Conservation (phyloP, 768 basidiomycete species). For the Mycena indigotica region DNA sequence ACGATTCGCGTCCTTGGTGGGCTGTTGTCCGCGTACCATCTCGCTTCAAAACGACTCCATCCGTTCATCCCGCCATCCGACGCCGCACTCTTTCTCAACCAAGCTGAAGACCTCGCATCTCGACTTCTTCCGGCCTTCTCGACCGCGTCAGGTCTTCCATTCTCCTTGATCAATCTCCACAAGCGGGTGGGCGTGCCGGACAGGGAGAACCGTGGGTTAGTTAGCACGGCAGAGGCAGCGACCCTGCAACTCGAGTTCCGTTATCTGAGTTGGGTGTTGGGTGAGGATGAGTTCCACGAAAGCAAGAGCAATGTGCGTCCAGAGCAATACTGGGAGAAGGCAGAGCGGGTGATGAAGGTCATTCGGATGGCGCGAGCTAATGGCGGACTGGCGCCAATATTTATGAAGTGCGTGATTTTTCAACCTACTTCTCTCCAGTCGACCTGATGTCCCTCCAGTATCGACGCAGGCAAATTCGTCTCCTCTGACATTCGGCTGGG, state of each 20-base stretch:
- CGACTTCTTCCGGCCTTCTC: conserved; percentile 82
- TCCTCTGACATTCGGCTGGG: conserved; percentile 88
- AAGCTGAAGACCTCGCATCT: conserved; percentile 80
- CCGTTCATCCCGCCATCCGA: conserved; percentile 2
- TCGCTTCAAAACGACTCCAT: conserved; percentile 43
- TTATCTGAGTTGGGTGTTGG: conserved; percentile 69
- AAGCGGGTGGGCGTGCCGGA: conserved; percentile 61
- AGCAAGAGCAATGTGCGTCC: neutral
- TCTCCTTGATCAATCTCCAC: conserved; percentile 74
- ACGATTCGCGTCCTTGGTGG: conserved; percentile 94
- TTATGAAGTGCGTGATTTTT: conserved; percentile 60
- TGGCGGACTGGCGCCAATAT: conserved; percentile 76
- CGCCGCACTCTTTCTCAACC: conserved; percentile 72
- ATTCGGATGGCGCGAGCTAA: conserved; percentile 66
- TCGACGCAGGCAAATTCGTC: conserved; percentile 44
- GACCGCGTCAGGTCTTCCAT: conserved; percentile 78
- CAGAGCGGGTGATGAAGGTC: conserved; percentile 72
- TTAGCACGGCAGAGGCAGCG: conserved; percentile 82
- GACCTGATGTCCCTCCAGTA: conserved; percentile 25
- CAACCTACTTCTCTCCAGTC: neutral
- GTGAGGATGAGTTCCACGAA: conserved; percentile 53
- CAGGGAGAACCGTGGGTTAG: conserved; percentile 57
- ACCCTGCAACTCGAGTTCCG: conserved; percentile 90
- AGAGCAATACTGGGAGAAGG: conserved; percentile 78
- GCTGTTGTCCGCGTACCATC: conserved; percentile 80